These are phyloP conservation scores for Candida adriatica DNA, from an alignment of 805 yeast genomes.

Conservation along the genomic window DNA sequence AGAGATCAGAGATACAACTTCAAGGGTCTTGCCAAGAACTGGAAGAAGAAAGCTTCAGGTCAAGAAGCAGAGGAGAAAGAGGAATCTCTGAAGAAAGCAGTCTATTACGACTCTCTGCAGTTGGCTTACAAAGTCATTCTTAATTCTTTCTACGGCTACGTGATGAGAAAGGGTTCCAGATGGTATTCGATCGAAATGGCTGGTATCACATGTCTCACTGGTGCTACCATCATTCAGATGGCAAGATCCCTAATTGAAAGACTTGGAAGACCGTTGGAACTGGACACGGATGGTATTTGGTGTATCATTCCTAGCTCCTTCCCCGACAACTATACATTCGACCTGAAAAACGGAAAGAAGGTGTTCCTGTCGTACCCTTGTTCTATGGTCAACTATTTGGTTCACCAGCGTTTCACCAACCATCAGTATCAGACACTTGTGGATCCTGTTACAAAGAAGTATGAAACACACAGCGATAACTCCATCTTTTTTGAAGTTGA, in stretches of 20 bases:
- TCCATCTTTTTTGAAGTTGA: conserved; percentile 97
- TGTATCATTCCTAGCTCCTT: conserved; percentile 91
- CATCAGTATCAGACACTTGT: conserved; percentile 86
- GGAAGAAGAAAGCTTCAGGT: conserved; percentile 76
- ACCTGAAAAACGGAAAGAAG: conserved; percentile 69
- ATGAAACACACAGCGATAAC: conserved; percentile 79
- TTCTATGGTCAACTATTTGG: conserved; percentile 90
- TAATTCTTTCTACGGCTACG: conserved; percentile 96
- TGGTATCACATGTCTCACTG: conserved; percentile 96
- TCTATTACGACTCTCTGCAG: conserved; percentile 90
- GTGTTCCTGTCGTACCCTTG: conserved; percentile 85
- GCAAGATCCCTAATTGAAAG: conserved; percentile 89
- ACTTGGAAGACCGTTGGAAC: conserved; percentile 89
- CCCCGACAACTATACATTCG: conserved; percentile 79
- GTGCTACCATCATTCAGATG: conserved; percentile 97
- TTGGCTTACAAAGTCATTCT: conserved; percentile 95
- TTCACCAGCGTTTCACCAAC: conserved; percentile 86
- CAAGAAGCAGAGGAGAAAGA: conserved; percentile 57
- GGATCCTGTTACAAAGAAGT: conserved; percentile 61
- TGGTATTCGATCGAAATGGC: conserved; percentile 99
- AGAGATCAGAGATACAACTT: conserved; percentile 95
- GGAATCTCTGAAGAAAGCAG: conserved; percentile 91
- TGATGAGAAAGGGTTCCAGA: conserved; percentile 97
- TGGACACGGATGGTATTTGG: conserved; percentile 99
- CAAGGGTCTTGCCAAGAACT: conserved; percentile 85